Evolutionary conservation across 2,329 filamentous ascomycete species (phyloP).

Genomic region (Scopulariopsis brevicaulis): DNA sequence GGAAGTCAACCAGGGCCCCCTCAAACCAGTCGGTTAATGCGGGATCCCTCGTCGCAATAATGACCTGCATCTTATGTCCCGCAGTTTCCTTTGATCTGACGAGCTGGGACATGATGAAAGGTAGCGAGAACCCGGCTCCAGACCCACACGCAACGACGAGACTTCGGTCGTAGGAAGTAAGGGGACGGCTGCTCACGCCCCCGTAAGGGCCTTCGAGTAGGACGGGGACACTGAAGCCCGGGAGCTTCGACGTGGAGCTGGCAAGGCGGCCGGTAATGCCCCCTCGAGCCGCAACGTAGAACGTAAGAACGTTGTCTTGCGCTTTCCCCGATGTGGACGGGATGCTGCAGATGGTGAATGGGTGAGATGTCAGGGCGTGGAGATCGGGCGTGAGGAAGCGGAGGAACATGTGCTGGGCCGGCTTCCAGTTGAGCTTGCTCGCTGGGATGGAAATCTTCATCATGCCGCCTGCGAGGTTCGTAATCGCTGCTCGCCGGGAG

Average conservation of each 20-base stretch:
- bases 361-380: conserved; percentile 34
- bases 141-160: conserved; percentile 44
- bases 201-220: conserved; percentile 49
- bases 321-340: conserved; percentile 7
- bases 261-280: conserved; percentile 38
- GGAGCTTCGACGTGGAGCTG: conserved; percentile 20
- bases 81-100: not conserved
- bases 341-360: conserved; percentile 39
- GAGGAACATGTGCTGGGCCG: conserved; percentile 44
- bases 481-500: conserved; percentile 26
- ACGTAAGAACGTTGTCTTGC: conserved; percentile 27
- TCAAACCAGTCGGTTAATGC: conserved; percentile 1
- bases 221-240: conserved; percentile 27
- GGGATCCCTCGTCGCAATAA: conserved; percentile 3
- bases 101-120: conserved; percentile 20
- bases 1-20: not conserved
- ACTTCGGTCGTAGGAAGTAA: conserved; percentile 25
- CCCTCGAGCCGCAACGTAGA: conserved; percentile 36
- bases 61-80: conserved; percentile 6
- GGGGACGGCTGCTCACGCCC: conserved; percentile 26
- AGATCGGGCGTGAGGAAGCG: conserved; percentile 34
- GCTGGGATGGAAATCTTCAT: conserved; percentile 28
- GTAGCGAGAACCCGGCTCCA: conserved; percentile 39
- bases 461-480: conserved; percentile 20
- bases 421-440: conserved; percentile 30